Evolutionary conservation across 2,329 filamentous ascomycete species (phyloP).

Genomic region (Coniochaeta prunicola): DNA sequence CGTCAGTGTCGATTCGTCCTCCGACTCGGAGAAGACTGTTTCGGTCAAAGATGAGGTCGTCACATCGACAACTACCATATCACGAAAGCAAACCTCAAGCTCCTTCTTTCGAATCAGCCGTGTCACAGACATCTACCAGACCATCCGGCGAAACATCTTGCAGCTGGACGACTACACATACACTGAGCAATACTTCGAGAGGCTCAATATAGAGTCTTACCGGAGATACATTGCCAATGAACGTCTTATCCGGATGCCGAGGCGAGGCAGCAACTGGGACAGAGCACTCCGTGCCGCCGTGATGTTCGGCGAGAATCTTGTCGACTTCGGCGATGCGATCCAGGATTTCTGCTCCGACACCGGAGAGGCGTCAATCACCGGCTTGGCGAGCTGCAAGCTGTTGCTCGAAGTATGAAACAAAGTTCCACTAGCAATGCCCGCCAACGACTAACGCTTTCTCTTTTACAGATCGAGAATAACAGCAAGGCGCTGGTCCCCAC

Average conservation of each 20-base stretch:
- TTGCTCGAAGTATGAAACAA: slow-evolving; percentile 26
- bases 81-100: slow-evolving; percentile 4
- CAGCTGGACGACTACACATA: slow-evolving; percentile 20
- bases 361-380: slow-evolving; percentile 19
- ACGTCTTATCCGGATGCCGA: slow-evolving; percentile 32
- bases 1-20: slow-evolving; percentile 2
- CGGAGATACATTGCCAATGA: slow-evolving; percentile 29
- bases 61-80: slow-evolving; percentile 4
- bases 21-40: slow-evolving; percentile 8
- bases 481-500: slow-evolving; percentile 29
- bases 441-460: neutral
- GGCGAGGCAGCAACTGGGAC: slow-evolving; percentile 32
- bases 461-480: slow-evolving; percentile 27
- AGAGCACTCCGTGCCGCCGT: slow-evolving; percentile 30
- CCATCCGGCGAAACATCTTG: slow-evolving; percentile 13
- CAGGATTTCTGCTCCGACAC: slow-evolving; percentile 19
- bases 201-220: slow-evolving; percentile 21
- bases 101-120: slow-evolving; percentile 12
- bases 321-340: slow-evolving; percentile 25
- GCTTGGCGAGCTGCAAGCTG: slow-evolving; percentile 28
- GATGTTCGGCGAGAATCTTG: slow-evolving; percentile 32
- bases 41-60: slow-evolving; percentile 6
- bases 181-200: slow-evolving; percentile 13
- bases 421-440: neutral
- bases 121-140: slow-evolving; percentile 12